Base-by-base conservation (phyloP, 495 filamentous ascomycete genomes). In the Penicillium cataractarum region DNA sequence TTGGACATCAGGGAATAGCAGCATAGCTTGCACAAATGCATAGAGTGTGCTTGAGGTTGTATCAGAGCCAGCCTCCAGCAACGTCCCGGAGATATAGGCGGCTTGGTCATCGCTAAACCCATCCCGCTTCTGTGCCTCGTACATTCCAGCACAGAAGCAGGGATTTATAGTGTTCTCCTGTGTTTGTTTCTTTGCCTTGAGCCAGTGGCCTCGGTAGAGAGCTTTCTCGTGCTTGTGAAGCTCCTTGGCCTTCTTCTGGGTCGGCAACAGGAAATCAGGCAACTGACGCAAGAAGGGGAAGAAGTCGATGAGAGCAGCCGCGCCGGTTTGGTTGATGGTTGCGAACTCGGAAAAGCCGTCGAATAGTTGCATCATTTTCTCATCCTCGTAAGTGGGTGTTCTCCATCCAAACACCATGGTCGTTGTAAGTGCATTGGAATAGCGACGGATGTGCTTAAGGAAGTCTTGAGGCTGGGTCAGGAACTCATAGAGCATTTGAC, bases 381-480 rank as follows among this genome's bases (percentile, higher is more conserved):
- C 61, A 57, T 87, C 82, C 17, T 86, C 76, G 58, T 78, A 78
- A 6, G 71, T 76, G 0, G 76, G 64, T 5, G 78, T 80, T 15
- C 84, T 76, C 70, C 76, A 85, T 37, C 84, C 84, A 59, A 81
- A 87, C 7, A 83, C 73, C 80, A 86, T 85, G 26, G 77, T 81
- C 8, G 83, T 86, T 5, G 82, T 82, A n/a, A 86, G 69, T 6
- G 83, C 76, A 60, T 81, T 82, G 21, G 82, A 76, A 66, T 83
- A 87, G 46, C 83, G 77, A 12, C 82, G 76, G 49, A 86, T 79
- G 62, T 84, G 78, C 52, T 81, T 71, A n/a, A 82, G 61, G 68
- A 81, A 74, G 6, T 78, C 54, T 15, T 78, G 55, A 0, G 83
- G 83, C 12, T 63, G 33, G 0, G 66, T 60, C 2, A 74, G 58